A percentile compares a stretch with the other conserved stretches of the same genome.
Evolutionary conservation across 164 flowering plant genomes (phyloP).

Genomic region (Vitis vinifera): DNA sequence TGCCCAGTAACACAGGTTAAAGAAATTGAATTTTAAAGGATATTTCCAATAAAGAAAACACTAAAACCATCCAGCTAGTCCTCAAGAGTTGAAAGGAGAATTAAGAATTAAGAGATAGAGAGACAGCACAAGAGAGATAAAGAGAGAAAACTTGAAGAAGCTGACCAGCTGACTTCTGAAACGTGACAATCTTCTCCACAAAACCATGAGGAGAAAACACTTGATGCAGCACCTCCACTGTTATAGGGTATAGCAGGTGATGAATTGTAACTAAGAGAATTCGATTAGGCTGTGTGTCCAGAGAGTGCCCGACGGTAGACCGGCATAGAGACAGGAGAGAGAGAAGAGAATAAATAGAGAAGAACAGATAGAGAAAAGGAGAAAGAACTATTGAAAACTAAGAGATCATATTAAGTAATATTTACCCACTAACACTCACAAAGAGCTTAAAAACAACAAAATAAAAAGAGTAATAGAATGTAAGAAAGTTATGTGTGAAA

Average conservation of each 20-base stretch:
- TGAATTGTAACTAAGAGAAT: conserved; percentile 95
- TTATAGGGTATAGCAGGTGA: conserved; percentile 97
- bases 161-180: conserved; percentile 99
- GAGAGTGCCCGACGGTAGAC: conserved; percentile 59
- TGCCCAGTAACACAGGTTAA: not conserved
- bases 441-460: not conserved
- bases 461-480: not conserved
- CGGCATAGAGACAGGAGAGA: conserved; percentile 63
- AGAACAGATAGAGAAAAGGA: conserved; percentile 40
- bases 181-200: conserved; percentile 99
- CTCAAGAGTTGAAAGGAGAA: conserved; percentile 14
- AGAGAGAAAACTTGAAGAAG: conserved; percentile 63
- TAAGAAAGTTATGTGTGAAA: not conserved
- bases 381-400: conserved; percentile 23
- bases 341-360: conserved; percentile 69
- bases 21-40: not conserved
- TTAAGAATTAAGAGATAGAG: conserved; percentile 6
- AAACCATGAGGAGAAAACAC: conserved; percentile 98
- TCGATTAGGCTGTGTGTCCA: conserved; percentile 93
- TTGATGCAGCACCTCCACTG: conserved; percentile 99
- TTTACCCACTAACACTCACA: not conserved
- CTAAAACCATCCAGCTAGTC: conserved; percentile 10
- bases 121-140: conserved; percentile 19
- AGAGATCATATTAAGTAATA: not conserved
- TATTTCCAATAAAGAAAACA: not conserved